Conservation (phyloP, 2,329 filamentous ascomycete genomes). For the Blastomyces percursus region DNA sequence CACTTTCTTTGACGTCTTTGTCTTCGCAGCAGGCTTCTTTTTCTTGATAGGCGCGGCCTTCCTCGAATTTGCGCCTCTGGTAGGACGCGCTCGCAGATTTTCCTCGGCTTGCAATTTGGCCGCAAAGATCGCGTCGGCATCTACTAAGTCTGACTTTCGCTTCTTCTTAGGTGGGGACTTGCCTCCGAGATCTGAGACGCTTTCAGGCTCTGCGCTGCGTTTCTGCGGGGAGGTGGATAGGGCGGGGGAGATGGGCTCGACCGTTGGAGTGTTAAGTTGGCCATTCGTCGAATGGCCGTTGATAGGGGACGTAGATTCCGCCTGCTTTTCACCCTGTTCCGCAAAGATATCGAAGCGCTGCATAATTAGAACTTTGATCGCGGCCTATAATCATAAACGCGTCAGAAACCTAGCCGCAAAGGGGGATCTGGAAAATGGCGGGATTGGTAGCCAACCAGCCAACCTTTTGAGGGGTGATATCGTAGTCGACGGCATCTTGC, state of each 20-base stretch:
- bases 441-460: slow-evolving; percentile 13
- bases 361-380: slow-evolving; percentile 62
- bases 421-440: neutral
- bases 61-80: slow-evolving; percentile 57
- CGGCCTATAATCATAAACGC: slow-evolving; percentile 38
- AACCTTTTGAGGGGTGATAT: slow-evolving; percentile 54
- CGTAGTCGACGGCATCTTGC: slow-evolving; percentile 49
- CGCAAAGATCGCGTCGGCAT: slow-evolving; percentile 78
- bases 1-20: slow-evolving; percentile 55
- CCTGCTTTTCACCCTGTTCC: slow-evolving; percentile 25
- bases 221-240: slow-evolving; percentile 31
- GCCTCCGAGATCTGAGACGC: slow-evolving; percentile 28
- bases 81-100: slow-evolving; percentile 64
- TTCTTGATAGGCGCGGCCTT: slow-evolving; percentile 53
- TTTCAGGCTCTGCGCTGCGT: slow-evolving; percentile 33
- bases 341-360: slow-evolving; percentile 61
- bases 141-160: slow-evolving; percentile 50
- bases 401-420: neutral
- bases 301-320: slow-evolving; percentile 15
- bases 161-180: slow-evolving; percentile 52
- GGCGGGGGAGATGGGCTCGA: slow-evolving; percentile 22
- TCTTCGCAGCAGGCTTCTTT: slow-evolving; percentile 44
- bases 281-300: slow-evolving; percentile 27
- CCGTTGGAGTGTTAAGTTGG: slow-evolving; percentile 18
- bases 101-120: slow-evolving; percentile 86